phyloP scores from a whole-genome alignment of 371 early-diverging fungal species.

The Furculomyces boomerangus region DNA sequence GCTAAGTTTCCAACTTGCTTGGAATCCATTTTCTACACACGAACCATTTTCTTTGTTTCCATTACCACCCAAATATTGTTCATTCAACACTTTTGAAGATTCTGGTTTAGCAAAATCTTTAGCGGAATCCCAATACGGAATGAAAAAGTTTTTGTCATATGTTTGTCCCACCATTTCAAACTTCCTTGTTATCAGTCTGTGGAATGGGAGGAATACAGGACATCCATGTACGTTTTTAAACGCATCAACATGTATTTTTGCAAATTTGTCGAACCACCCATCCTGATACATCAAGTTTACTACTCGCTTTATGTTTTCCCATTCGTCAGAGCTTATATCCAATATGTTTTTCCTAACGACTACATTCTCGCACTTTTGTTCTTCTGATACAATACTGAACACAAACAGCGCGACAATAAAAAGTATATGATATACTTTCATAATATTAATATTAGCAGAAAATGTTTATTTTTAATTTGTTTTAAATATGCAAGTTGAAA shows the following conservation, averaged over 20 bases:
- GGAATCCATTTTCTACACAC: constrained; percentile 15
- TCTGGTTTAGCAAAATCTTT: constrained; percentile 11
- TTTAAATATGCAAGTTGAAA: too few relatives aligned
- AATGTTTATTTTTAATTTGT: too few relatives aligned
- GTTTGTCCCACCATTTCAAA: constrained; percentile 21
- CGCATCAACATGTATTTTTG: constrained; percentile 9
- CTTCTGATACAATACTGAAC: too few relatives aligned
- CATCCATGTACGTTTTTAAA: constrained; percentile 11
- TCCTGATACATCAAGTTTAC: constrained; percentile 14
- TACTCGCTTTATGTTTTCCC: constrained; percentile 9
- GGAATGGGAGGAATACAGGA: constrained; percentile 23
- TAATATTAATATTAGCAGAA: too few relatives aligned
- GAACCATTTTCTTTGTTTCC: constrained; percentile 4
- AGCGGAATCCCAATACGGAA: constrained; percentile 30
- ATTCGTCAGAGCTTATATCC: too few relatives aligned
- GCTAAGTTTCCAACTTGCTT: constrained; percentile 7
- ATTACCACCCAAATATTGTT: constrained; percentile 12
- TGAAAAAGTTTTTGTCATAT: constrained; percentile 21
- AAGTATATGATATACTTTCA: too few relatives aligned
- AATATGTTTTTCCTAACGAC: too few relatives aligned
- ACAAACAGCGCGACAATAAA: too few relatives aligned
- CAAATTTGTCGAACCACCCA: constrained; percentile 17
- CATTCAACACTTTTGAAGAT: constrained; percentile 7
- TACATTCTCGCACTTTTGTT: too few relatives aligned
- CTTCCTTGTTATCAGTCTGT: constrained; percentile 17